These are phyloP conservation scores for Talaromyces trachyspermus DNA, from an alignment of 495 filamentous ascomycete genomes.

Conservation along the genomic window DNA sequence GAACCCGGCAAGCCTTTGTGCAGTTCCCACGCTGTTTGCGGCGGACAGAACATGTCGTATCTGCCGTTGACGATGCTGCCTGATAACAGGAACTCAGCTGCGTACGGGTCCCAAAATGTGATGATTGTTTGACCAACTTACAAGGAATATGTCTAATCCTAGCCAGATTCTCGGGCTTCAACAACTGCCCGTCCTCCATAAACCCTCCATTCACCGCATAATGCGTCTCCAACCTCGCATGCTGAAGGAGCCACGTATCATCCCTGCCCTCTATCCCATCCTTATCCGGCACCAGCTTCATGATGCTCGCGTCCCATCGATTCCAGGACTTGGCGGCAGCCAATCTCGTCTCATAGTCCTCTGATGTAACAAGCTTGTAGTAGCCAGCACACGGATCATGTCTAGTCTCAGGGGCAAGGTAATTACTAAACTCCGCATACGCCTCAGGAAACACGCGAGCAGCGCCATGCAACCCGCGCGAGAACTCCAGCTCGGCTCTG, in stretches of 20 bases:
- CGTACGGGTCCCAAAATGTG: too few relatives aligned
- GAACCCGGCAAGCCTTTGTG: constrained; percentile 31
- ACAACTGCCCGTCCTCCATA: constrained; percentile 29
- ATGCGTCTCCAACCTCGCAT: constrained; percentile 32
- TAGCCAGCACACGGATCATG: constrained; percentile 23
- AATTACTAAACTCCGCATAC: constrained; percentile 28
- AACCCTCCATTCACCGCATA: constrained; percentile 32
- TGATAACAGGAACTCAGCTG: too few relatives aligned
- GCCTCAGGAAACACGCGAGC: constrained; percentile 32
- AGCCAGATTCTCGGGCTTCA: constrained; percentile 22
- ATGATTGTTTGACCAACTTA: too few relatives aligned
- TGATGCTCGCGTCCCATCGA: constrained; percentile 27
- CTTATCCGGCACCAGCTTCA: constrained; percentile 18
- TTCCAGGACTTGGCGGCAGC: constrained; percentile 26
- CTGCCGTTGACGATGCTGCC: too few relatives aligned
- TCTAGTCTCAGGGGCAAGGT: constrained; percentile 24
- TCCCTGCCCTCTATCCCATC: constrained; percentile 18
- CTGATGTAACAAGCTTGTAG: constrained; percentile 23
- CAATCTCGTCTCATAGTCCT: constrained; percentile 1
- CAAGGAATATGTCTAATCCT: constrained; percentile 36
- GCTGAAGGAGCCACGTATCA: constrained; percentile 26
- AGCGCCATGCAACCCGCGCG: constrained; percentile 14
- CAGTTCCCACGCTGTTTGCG: constrained; percentile 32
- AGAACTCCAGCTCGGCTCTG: constrained; percentile 23
- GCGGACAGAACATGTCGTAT: constrained; percentile 37